These are phyloP conservation scores for Didymella lethalis DNA, from an alignment of 2,329 filamentous ascomycete genomes.

Conservation along the genomic window DNA sequence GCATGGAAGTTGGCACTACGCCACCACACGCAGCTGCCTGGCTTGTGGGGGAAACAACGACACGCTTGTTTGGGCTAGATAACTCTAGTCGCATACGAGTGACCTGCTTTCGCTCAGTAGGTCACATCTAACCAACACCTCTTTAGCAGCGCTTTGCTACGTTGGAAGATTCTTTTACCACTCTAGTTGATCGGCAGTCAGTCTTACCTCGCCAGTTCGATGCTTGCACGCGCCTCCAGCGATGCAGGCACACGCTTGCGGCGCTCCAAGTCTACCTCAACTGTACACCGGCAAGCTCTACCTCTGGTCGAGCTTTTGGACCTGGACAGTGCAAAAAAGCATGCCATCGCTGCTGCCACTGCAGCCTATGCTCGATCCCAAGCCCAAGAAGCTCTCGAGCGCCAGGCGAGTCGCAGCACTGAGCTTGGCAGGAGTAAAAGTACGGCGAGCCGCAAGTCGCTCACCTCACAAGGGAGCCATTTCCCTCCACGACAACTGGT, in stretches of 20 bases:
- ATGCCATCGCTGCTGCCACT: constrained; percentile 51
- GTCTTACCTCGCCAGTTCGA: constrained; percentile 20
- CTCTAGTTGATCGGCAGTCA: constrained; percentile 27
- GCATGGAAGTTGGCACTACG: background rate
- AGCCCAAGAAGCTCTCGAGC: constrained; percentile 28
- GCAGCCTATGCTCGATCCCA: constrained; percentile 48
- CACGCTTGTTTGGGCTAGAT: constrained; percentile 1
- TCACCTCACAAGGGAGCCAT: constrained; percentile 47
- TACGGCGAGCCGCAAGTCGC: constrained; percentile 45
- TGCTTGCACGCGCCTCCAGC: constrained; percentile 49
- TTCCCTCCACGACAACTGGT: constrained; percentile 48
- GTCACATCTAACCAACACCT: constrained; percentile 30
- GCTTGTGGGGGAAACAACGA: background rate
- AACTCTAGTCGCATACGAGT: background rate
- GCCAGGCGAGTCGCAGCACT: constrained; percentile 26
- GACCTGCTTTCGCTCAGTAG: constrained; percentile 16
- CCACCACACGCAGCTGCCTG: background rate
- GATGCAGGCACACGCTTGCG: constrained; percentile 49
- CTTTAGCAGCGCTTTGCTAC: constrained; percentile 34
- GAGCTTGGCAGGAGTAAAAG: constrained; percentile 43
- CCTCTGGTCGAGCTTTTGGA: constrained; percentile 33
- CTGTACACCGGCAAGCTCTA: constrained; percentile 36
- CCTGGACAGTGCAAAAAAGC: constrained; percentile 41
- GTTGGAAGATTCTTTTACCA: constrained; percentile 29
- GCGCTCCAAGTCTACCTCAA: constrained; percentile 49